Base-by-base conservation (phyloP, 176 grass and related monocot species). In the Themeda triandra region DNA sequence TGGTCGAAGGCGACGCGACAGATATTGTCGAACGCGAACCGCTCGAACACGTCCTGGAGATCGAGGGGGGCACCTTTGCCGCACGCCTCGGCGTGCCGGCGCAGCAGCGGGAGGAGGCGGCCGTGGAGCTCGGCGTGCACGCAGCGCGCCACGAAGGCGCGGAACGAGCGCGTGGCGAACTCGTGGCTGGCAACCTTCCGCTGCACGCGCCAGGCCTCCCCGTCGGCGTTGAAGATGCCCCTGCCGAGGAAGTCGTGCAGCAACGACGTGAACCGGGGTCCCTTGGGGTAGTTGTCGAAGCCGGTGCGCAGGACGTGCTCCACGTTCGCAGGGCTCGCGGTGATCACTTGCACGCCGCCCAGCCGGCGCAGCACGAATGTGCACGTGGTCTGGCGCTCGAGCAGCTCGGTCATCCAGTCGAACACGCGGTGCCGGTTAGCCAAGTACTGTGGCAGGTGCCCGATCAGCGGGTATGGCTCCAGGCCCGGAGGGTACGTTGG, bases 191-290 rank as follows among this genome's bases (percentile, higher is more conserved):
- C 94, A 2, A 82, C 85, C 91, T 93, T 96, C 7, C 91, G 87
- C 88, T 96, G 88, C 46, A 65, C 23, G 21, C 84, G 77, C 91
- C 91, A 95, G 4, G 76, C 71, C 13, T 91, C 91, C 32, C 88
- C 89, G 71, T 96, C 89, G 37, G 91, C 63, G 65, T 93, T 96
- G 91, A 96, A 89, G 73, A 96, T 91, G 25, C 91, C 88, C 0
- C 77, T 39, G 46, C 91, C 94, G 2, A 93, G 81, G 78, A 96
- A 93, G 74, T 91, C 94, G 33, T 93, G 88, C 30, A 93, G 86
- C 44, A 77, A 33, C 0, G 86, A 65, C 23, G 28, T 7, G 41
- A 73, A 10, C 14, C 58, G 73, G 23, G 81, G 29, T 7, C 92
- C 92, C 82, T 94, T 94, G 8, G 84, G 87, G 56, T 89, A 94